Evolutionary conservation across 2,329 filamentous ascomycete species (phyloP).

Genomic region (Colletotrichum lini): DNA sequence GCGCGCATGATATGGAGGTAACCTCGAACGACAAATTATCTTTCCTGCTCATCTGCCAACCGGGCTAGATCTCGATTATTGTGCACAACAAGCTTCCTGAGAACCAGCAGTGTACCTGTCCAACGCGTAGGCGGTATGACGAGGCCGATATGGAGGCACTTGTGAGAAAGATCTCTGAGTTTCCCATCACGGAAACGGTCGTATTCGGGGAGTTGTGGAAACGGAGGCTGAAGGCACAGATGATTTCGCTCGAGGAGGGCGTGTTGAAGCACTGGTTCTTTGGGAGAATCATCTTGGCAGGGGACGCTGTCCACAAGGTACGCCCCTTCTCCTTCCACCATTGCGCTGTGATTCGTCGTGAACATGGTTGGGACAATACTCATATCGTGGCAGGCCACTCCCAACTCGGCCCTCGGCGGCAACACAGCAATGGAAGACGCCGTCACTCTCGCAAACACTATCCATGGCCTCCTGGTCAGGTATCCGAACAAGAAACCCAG

Average conservation of each 20-base stretch:
- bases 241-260: constrained; percentile 12
- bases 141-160: constrained; percentile 50
- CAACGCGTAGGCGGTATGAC: constrained; percentile 50
- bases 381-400: not conserved
- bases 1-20: constrained; percentile 26
- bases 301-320: constrained; percentile 16
- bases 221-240: constrained; percentile 37
- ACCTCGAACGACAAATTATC: constrained; percentile 45
- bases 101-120: constrained; percentile 31
- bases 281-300: constrained; percentile 2
- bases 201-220: constrained; percentile 54
- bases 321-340: too few relatives aligned
- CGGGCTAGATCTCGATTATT: not conserved
- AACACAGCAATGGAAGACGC: constrained; percentile 5
- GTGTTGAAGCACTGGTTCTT: constrained; percentile 1
- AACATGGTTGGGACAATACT: too few relatives aligned
- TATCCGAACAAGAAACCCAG: not conserved
- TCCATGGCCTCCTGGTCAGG: not conserved
- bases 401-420: constrained; percentile 11
- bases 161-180: constrained; percentile 46
- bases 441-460: not conserved
- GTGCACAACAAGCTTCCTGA: not conserved
- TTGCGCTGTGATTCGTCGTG: too few relatives aligned
- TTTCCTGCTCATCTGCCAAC: constrained; percentile 47
- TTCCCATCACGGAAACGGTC: constrained; percentile 47